These are phyloP conservation scores for Coniochaeta sp. DNA, from an alignment of 2,329 filamentous ascomycete genomes.

Conservation along the genomic window DNA sequence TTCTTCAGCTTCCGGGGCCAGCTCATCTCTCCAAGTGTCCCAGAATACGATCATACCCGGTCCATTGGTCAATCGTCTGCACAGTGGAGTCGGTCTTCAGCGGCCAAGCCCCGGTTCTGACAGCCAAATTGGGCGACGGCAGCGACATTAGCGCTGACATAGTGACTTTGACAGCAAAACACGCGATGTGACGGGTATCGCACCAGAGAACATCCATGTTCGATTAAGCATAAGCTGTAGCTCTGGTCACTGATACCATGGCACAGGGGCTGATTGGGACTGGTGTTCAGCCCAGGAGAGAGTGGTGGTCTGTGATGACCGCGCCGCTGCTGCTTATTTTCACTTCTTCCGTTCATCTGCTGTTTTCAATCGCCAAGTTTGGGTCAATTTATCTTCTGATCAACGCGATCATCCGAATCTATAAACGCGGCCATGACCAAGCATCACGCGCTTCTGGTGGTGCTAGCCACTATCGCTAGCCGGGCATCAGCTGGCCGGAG, in stretches of 20 bases:
- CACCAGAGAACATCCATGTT: too few relatives aligned
- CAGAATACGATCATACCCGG: neutral
- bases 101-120: neutral
- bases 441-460: neutral
- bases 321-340: too few relatives aligned
- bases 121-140: neutral
- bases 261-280: neutral
- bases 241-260: neutral
- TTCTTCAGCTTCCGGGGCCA: neutral
- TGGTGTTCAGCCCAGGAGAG: too few relatives aligned
- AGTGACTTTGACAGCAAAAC: neutral
- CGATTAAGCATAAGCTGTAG: neutral
- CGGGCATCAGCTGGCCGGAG: neutral
- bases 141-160: neutral
- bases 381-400: neutral
- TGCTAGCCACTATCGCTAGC: neutral
- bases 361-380: neutral
- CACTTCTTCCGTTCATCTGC: neutral
- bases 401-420: neutral
- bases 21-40: neutral
- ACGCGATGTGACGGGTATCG: neutral
- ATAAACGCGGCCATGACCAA: neutral
- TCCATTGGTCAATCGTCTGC: neutral
- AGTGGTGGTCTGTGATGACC: too few relatives aligned
- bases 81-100: neutral